Evolutionary conservation across 352 stramenopile genomes (phyloP).

Genomic region (Plasmopara viticola): DNA sequence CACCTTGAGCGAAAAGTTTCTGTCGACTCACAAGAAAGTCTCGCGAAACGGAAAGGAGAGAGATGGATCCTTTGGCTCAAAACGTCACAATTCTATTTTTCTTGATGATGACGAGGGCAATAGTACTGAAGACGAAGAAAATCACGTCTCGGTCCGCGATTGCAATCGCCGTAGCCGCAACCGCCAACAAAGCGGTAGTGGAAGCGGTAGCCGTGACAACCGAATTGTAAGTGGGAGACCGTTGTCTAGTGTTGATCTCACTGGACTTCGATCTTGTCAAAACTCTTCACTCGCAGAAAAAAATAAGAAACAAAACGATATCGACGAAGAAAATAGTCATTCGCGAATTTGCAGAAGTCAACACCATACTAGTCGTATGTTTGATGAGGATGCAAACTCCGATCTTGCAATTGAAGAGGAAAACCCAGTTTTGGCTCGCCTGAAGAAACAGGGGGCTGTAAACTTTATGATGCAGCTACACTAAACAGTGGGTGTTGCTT

Average conservation of each 20-base stretch:
- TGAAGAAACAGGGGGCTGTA: conserved; percentile 76
- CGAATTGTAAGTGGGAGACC: conserved; percentile 13
- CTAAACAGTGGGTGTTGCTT: conserved; percentile 5
- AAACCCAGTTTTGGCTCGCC: conserved; percentile 66
- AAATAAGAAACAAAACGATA: conserved; percentile 16
- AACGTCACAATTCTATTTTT: conserved; percentile 28
- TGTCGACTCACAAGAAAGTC: conserved; percentile 17
- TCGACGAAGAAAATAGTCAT: conserved; percentile 28
- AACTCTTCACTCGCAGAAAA: conserved; percentile 29
- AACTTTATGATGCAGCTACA: conserved; percentile 71
- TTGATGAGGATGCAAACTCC: conserved; percentile 37
- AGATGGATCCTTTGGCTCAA: conserved; percentile 13
- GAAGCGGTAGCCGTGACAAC: conserved; percentile 21
- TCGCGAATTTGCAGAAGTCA: conserved; percentile 29
- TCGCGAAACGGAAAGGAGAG: conserved; percentile 16
- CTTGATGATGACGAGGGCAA: conserved; percentile 30
- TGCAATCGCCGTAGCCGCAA: conserved; percentile 16
- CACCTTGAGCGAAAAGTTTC: conserved; percentile 8
- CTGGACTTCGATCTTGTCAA: conserved; percentile 12
- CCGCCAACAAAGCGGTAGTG: conserved; percentile 23
- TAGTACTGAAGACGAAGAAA: conserved; percentile 29
- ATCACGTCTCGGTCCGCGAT: conserved; percentile 2
- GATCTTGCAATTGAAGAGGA: conserved; percentile 27
- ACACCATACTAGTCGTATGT: conserved; percentile 40
- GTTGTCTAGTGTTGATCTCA: conserved; percentile 11